A percentile compares a stretch with the other conserved stretches of the same genome.
phyloP scores from a whole-genome alignment of 2,329 filamentous ascomycete genomes.

The Penicillium sp. region DNA sequence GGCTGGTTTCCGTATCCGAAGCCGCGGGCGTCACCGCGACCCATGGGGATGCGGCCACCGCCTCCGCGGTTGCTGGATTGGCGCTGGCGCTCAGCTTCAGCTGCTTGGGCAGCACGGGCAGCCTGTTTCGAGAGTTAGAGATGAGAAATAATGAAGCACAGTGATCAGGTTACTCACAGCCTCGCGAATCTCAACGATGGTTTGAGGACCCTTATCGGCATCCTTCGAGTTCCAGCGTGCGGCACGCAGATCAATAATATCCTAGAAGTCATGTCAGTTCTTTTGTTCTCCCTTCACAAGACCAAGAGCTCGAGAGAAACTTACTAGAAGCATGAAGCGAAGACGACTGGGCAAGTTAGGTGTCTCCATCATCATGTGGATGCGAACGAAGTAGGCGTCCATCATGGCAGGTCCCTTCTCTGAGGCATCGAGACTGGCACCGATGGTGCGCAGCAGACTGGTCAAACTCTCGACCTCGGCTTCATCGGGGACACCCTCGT shows the following conservation, averaged over 20 bases:
- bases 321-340: conserved; percentile 82
- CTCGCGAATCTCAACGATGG: conserved; percentile 80
- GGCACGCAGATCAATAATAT: conserved; percentile 75
- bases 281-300: neutral
- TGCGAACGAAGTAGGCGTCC: conserved; percentile 86
- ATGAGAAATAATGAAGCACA: conserved; percentile 3
- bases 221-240: conserved; percentile 79
- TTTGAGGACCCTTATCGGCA: conserved; percentile 89
- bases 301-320: conserved; percentile 10
- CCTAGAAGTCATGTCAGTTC: conserved; percentile 36
- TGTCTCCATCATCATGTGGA: conserved; percentile 69
- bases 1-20: conserved; percentile 63
- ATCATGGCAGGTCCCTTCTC: conserved; percentile 81
- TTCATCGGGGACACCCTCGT: conserved; percentile 84
- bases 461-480: conserved; percentile 92
- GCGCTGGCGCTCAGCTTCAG: conserved; percentile 56
- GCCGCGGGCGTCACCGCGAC: conserved; percentile 77
- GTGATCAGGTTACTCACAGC: conserved; percentile 47
- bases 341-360: conserved; percentile 77
- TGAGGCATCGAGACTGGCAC: conserved; percentile 70
- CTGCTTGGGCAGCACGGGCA: conserved; percentile 68
- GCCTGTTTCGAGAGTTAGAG: conserved; percentile 39
- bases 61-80: conserved; percentile 50
- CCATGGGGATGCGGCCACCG: conserved; percentile 60
- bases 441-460: conserved; percentile 85